These are phyloP conservation scores for Pythium folliculosum DNA, from an alignment of 352 stramenopile species.

Conservation along the genomic window DNA sequence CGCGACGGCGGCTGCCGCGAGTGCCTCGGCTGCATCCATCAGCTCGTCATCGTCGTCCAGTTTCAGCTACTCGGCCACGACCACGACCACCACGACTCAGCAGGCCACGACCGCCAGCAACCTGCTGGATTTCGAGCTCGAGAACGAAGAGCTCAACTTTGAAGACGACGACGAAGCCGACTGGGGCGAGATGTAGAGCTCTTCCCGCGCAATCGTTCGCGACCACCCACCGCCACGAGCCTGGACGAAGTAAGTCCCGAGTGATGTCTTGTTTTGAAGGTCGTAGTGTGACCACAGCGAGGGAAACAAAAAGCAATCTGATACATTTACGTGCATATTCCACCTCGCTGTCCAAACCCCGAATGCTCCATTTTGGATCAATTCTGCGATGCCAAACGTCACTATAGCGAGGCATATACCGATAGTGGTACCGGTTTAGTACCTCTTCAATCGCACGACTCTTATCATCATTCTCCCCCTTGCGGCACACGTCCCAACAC, in stretches of 20 bases:
- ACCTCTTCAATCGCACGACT: slow-evolving; percentile 4
- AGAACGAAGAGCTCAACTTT: slow-evolving; percentile 76
- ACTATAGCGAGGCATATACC: not conserved
- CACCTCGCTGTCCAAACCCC: too few species aligned
- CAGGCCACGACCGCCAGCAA: slow-evolving; percentile 35
- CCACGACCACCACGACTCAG: slow-evolving; percentile 22
- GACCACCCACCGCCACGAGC: not conserved
- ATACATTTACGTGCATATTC: too few species aligned
- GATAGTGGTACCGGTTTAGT: not conserved
- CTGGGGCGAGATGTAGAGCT: slow-evolving; percentile 79
- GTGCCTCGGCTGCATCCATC: slow-evolving; percentile 4
- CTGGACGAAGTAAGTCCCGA: not conserved
- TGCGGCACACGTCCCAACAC: too few species aligned
- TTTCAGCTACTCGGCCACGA: slow-evolving; percentile 17
- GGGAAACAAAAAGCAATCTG: too few species aligned
- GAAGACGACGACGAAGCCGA: slow-evolving; percentile 82
- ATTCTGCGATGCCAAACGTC: not conserved
- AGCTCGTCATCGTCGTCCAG: slow-evolving; percentile 22
- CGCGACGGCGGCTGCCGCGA: slow-evolving; percentile 29
- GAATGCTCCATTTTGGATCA: too few species aligned
- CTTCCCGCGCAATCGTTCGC: not conserved
- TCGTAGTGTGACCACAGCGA: not conserved
- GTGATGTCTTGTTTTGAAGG: not conserved
- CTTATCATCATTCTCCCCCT: too few species aligned
- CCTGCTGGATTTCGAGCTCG: slow-evolving; percentile 77